Conservation (phyloP, 1,284 basidiomycete species). For the Trichosporon inkin region DNA sequence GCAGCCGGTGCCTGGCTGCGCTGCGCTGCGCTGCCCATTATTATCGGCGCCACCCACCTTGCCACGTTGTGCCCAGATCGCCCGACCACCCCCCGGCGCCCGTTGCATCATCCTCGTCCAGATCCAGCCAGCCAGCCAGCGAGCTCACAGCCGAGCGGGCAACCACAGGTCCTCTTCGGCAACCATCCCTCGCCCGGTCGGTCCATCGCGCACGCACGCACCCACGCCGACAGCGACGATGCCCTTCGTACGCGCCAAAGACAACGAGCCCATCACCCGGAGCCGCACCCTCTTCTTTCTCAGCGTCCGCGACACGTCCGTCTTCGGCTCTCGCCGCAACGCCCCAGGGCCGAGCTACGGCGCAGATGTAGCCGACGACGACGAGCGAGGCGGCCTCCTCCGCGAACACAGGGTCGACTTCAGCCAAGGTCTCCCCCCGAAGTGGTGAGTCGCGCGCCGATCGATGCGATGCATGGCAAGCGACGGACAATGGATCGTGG, state of each 20-base stretch:
- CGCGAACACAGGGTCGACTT: constrained; percentile 56
- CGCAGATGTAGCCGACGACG: constrained; percentile 53
- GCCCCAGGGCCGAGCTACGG: constrained; percentile 38
- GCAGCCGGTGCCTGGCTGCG: not conserved
- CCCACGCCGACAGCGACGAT: not conserved
- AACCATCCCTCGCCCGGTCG: not conserved
- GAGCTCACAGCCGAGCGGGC: not conserved
- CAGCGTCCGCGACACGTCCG: constrained; percentile 81
- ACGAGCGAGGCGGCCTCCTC: constrained; percentile 72
- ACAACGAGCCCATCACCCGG: constrained; percentile 56
- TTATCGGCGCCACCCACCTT: constrained; percentile 6
- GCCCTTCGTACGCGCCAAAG: not conserved
- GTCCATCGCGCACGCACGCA: too few species aligned
- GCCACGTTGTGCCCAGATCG: not conserved
- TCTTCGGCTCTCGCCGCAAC: constrained; percentile 42
- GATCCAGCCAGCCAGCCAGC: not conserved
- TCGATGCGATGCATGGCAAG: not conserved
- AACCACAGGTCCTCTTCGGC: not conserved
- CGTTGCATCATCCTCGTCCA: constrained; percentile 3
- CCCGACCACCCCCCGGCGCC: not conserved
- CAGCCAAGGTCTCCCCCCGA: constrained; percentile 58
- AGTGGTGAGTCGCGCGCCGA: constrained; percentile 56
- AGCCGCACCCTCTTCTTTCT: constrained; percentile 91
- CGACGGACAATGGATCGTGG: too few species aligned
- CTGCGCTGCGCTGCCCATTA: not conserved